Percentiles rank a stretch among this genome's conserved stretches.
phyloP scores from a whole-genome alignment of 495 filamentous ascomycete species.

The Pyronema domesticum region DNA sequence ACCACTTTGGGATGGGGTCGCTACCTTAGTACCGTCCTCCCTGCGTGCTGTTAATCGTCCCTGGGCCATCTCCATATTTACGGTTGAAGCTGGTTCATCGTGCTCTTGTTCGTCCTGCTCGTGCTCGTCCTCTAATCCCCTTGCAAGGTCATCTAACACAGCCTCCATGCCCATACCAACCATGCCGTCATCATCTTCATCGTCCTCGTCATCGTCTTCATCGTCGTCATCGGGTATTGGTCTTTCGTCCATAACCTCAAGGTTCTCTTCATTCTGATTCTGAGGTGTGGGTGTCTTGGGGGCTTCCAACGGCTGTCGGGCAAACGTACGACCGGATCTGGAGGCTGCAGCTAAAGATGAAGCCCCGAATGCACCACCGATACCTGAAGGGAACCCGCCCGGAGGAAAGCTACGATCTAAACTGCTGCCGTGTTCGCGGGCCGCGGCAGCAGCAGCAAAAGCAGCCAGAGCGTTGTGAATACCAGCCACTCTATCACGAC shows the following conservation, averaged over 20 bases:
- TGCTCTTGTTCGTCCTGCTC: constrained; percentile 47
- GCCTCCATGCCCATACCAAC: constrained; percentile 39
- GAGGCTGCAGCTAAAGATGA: constrained; percentile 3
- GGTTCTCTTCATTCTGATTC: constrained; percentile 36
- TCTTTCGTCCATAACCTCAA: constrained; percentile 91
- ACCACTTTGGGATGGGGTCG: constrained; percentile 55
- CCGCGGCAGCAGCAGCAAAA: constrained; percentile 56
- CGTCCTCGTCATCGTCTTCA: constrained; percentile 35
- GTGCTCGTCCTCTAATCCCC: constrained; percentile 58
- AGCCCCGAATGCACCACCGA: constrained; percentile 9
- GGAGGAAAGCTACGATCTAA: constrained; percentile 8
- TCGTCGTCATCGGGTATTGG: constrained; percentile 61
- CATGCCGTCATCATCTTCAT: constrained; percentile 43
- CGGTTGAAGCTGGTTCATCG: constrained; percentile 32
- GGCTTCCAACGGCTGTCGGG: not conserved
- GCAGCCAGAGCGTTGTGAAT: constrained; percentile 50
- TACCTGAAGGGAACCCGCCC: constrained; percentile 4
- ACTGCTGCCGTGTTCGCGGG: constrained; percentile 21
- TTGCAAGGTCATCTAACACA: constrained; percentile 79
- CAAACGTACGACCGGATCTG: not conserved
- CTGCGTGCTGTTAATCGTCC: constrained; percentile 93
- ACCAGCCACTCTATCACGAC: constrained; percentile 40
- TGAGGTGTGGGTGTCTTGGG: constrained; percentile 27
- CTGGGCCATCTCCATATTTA: constrained; percentile 81
- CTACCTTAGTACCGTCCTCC: constrained; percentile 80